Evolutionary conservation across 768 basidiomycete species (phyloP), one percentile per base, ranked within the genome.

Genomic region (Boletus vermiculosoides): DNA sequence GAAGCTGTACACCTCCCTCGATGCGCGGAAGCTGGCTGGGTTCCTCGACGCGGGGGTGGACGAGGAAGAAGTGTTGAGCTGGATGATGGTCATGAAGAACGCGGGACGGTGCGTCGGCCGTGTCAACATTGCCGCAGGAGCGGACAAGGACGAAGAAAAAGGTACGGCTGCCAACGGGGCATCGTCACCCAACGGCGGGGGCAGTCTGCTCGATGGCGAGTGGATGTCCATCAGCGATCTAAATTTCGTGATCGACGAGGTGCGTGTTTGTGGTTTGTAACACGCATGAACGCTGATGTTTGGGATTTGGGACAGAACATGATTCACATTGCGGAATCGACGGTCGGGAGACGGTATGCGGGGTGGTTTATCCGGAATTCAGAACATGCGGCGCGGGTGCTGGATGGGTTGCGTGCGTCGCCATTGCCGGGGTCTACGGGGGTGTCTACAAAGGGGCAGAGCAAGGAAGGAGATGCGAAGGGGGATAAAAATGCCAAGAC

Each of bases 341-440:
- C 93, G 0, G 86, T 96, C 20, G 94, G 94, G 16, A 78, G 96
- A 45, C 86, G 94, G 48, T 98, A 93, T 72, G 96, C 94, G 3
- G 92, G 94, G 39, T 97, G 94, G 92, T 98, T 98, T 76, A 95
- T 98, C 74, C 88, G 94, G 63, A 93, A 95, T 73, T 92, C 93
- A 5, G 94, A 97, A 72, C 85, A 94, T 63, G 87, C 94, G 25
- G 90, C 93, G 66, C 83, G 91, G 62, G 90, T 95, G 54, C 79
- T 87, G 59, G 93, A 95, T 65, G 87, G 87, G 57, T 77, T 97
- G 62, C 86, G 79, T 59, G 74, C 76, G 42, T 74, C 76, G 34
- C 83, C 86, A 31, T 70, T 87, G 12, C 85, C 85, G 4, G 60
- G 46, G 22, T n/a, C 60, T 39, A n/a, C n/a, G n/a, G 7, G 33